A percentile compares a stretch with the other conserved stretches of the same genome.
These are phyloP conservation scores for Clavispora asparagi DNA, from an alignment of 805 yeast genomes.

Conservation along the genomic window DNA sequence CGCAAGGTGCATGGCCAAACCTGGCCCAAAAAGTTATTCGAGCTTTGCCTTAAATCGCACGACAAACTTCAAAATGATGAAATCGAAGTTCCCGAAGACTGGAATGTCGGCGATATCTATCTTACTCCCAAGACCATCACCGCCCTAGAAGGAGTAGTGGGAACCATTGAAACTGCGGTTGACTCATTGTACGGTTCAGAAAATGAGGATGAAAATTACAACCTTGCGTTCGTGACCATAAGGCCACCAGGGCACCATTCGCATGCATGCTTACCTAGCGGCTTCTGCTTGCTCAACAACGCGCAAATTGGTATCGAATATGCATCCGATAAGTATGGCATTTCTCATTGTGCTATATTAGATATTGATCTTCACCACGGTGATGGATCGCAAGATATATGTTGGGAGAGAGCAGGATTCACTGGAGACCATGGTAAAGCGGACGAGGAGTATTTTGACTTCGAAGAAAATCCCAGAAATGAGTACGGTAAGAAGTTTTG, in stretches of 20 bases:
- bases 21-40: constrained; percentile 60
- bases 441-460: constrained; percentile 38
- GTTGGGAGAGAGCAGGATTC: constrained; percentile 74
- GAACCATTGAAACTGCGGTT: constrained; percentile 67
- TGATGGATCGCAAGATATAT: constrained; percentile 82
- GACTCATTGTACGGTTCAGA: constrained; percentile 37
- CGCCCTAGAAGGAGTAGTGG: constrained; percentile 74
- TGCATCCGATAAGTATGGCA: constrained; percentile 55
- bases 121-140: constrained; percentile 57
- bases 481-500: constrained; percentile 45
- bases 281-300: constrained; percentile 76
- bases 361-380: constrained; percentile 89
- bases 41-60: constrained; percentile 56
- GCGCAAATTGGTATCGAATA: constrained; percentile 79
- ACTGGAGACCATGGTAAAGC: constrained; percentile 43
- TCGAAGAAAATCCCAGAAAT: constrained; percentile 31
- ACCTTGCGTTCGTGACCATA: constrained; percentile 58
- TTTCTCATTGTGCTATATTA: constrained; percentile 75
- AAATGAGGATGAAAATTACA: constrained; percentile 21
- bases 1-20: constrained; percentile 63
- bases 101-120: constrained; percentile 84
- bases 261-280: constrained; percentile 78
- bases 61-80: constrained; percentile 46
- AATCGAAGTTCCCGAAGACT: constrained; percentile 71
- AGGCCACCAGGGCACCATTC: constrained; percentile 89